Percentiles rank a stretch among this genome's conserved stretches.
phyloP scores from a whole-genome alignment of 78 protist genomes.

The Guillardia theta region DNA sequence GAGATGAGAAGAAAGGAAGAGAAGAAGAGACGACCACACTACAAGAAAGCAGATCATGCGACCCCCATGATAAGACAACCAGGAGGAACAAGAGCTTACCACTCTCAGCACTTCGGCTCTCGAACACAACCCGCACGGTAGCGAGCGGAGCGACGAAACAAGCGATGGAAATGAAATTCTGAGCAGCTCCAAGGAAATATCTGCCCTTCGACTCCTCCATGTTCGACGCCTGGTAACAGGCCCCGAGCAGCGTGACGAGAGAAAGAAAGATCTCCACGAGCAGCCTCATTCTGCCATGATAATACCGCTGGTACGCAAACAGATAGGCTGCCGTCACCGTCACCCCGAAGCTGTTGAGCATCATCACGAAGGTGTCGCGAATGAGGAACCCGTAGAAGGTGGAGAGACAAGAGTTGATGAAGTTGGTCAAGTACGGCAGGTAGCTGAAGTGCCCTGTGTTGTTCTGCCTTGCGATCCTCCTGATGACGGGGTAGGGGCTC shows the following conservation, averaged over 20 bases:
- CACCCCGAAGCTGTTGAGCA: background rate
- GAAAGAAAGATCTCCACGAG: background rate
- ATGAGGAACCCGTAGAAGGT: background rate
- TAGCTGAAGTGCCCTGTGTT: background rate
- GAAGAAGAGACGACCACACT: too few species aligned
- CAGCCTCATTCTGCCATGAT: background rate
- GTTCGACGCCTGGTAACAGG: background rate
- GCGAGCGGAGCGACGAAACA: background rate
- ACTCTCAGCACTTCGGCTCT: background rate
- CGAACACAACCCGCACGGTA: background rate
- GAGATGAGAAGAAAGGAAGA: too few species aligned
- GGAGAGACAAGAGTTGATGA: background rate
- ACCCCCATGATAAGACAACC: too few species aligned
- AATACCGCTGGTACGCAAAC: background rate
- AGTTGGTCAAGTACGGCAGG: background rate
- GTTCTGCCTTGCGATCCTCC: background rate
- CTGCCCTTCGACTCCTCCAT: background rate
- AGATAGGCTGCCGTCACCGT: background rate
- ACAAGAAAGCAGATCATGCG: too few species aligned
- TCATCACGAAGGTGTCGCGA: background rate
- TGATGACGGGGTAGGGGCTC: background rate
- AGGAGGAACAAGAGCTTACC: too few species aligned
- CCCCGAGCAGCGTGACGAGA: background rate
- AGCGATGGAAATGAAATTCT: background rate
- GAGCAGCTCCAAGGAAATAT: background rate